Evolutionary conservation across 495 filamentous ascomycete genomes (phyloP), one percentile per base, ranked within the genome.

Genomic region (Hypoxylon cercidicola): DNA sequence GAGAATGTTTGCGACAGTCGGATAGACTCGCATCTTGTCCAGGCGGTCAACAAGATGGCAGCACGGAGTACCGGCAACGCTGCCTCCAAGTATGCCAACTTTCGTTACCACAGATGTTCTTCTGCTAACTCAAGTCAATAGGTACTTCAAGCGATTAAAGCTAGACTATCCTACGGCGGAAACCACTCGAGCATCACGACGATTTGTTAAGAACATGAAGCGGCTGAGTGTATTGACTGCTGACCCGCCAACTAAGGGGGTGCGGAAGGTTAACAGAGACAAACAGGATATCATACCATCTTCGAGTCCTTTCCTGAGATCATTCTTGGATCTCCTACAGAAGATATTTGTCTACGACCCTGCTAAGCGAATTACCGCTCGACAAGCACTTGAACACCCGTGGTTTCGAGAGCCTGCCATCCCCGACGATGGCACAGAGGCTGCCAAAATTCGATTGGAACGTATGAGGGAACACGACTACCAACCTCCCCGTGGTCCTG

Each of bases 171-270:
- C 95, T 4, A 90, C 91, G 35, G 72, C 77, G 2, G 94, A 98
- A 23, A 98, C 95, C 0, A 92, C 92, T 0, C 88, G 93, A 60
- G 91, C 92, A 8, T 96, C 93, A 4, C 86, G 88, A 62, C 91
- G 94, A 79, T 99, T 97, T 71, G 96, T 98, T 25, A 90, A 90
- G 69, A 93, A 92, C 0, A 99, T 99, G 96, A 97, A 97, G 77
- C 81, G 80, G 51, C 78, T 99, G 13, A 81, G 85, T 54, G 94
- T 98, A 86, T 72, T 91, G 77, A 30, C 68, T 18, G 23, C 13
- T 43, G 20, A 15, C 28, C 13, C 25, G 15, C 9, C 25, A 28
- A 8, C 5, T 16, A 21, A 19, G 10, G 35, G n/a, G n/a, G 20
- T 3, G 11, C 15, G 15, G n/a, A 16, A 55, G 48, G 48, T 72